These are phyloP conservation scores for Boletus patriciae DNA, from an alignment of 768 basidiomycete genomes.

Conservation along the genomic window DNA sequence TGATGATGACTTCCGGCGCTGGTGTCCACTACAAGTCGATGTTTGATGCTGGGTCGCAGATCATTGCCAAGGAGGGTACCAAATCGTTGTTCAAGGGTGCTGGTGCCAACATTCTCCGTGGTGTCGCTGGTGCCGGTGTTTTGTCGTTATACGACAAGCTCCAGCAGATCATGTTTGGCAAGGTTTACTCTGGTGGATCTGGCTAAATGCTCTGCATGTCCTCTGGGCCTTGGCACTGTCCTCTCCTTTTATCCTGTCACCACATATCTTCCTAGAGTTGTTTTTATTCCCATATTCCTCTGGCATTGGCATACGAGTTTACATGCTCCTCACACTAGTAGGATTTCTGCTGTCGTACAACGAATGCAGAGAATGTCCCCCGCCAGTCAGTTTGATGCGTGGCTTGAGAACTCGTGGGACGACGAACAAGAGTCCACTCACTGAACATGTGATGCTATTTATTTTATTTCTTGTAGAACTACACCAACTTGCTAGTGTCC, in stretches of 20 bases:
- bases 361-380: conserved; percentile 16
- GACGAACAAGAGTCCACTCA: no score
- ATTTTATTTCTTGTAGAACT: neutral
- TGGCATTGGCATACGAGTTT: conserved; percentile 20
- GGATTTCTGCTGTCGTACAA: conserved; percentile 12
- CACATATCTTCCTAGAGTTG: conserved; percentile 35
- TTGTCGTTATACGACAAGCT: conserved; percentile 99
- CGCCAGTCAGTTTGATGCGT: neutral
- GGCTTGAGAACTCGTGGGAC: neutral
- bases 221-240: conserved; percentile 34
- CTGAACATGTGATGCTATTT: neutral
- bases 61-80: conserved; percentile 91
- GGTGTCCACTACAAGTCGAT: conserved; percentile 98
- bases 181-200: conserved; percentile 95
- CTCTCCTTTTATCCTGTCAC: conserved; percentile 26
- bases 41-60: conserved; percentile 95
- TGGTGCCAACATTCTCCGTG: conserved; percentile 94
- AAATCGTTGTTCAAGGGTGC: conserved; percentile 99
- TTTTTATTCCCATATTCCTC: conserved; percentile 33
- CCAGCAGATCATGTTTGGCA: conserved; percentile 95
- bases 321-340: conserved; percentile 29
- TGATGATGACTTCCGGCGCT: conserved; percentile 99
- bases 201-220: conserved; percentile 23
- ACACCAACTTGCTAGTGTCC: neutral
- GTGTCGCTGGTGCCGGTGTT: conserved; percentile 99